Conservation (phyloP, 768 basidiomycete species). For the Mrakia gelida region DNA sequence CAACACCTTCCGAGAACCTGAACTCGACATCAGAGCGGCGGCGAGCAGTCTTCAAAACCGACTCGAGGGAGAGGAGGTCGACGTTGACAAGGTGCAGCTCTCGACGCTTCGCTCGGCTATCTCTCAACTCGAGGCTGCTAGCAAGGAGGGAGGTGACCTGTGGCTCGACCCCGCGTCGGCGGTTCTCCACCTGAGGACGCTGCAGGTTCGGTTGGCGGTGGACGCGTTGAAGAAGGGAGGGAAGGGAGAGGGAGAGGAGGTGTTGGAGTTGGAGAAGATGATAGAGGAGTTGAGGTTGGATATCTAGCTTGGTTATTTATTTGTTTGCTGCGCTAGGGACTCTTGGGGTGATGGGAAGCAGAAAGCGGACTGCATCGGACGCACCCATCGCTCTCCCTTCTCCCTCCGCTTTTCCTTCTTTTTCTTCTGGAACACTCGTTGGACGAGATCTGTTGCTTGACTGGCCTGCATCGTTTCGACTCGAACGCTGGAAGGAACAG, state of each 20-base stretch:
- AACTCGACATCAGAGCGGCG: slow-evolving; percentile 11
- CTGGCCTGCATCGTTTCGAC: no score
- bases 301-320: no score
- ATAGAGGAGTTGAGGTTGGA: no score
- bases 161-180: slow-evolving; percentile 3
- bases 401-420: no score
- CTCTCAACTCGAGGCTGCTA: neutral
- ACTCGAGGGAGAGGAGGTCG: neutral
- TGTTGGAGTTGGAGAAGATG: no score
- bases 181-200: neutral
- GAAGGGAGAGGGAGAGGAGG: neutral
- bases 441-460: no score
- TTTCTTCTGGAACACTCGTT: no score
- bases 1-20: slow-evolving; percentile 25
- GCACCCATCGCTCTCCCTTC: no score
- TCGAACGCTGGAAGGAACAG: no score
- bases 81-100: neutral
- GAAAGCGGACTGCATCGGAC: no score
- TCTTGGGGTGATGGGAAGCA: neutral
- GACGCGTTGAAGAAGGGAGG: neutral
- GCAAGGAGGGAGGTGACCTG: neutral
- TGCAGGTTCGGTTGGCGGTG: slow-evolving; percentile 1
- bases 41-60: neutral
- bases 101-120: neutral
- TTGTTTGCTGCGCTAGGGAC: neutral